Conservation (phyloP, 2,329 filamentous ascomycete genomes). For the Canariomyces notabilis region DNA sequence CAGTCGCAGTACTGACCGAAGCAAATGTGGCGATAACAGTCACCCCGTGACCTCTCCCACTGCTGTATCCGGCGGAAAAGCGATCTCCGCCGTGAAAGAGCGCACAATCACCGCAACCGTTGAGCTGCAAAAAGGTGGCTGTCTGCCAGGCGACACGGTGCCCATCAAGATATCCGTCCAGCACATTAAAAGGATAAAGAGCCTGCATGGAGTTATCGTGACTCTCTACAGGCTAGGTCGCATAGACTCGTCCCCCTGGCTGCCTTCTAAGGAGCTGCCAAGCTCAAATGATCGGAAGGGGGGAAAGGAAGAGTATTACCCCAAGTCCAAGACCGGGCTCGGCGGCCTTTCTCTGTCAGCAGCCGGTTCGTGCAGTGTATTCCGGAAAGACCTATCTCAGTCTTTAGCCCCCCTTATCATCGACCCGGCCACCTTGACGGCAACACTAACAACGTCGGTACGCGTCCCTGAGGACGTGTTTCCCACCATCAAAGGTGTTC, state of each 20-base stretch:
- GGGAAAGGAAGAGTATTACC: slow-evolving; percentile 79
- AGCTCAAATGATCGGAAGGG: slow-evolving; percentile 62
- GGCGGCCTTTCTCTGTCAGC: slow-evolving; percentile 83
- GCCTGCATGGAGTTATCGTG: slow-evolving; percentile 85
- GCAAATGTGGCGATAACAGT: slow-evolving; percentile 42
- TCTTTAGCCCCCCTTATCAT: slow-evolving; percentile 84
- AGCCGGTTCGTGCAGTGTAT: slow-evolving; percentile 82
- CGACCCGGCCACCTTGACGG: slow-evolving; percentile 70
- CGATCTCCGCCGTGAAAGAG: slow-evolving; percentile 49
- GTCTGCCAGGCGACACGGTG: slow-evolving; percentile 77
- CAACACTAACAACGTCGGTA: slow-evolving; percentile 76
- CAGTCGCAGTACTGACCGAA: slow-evolving; percentile 61
- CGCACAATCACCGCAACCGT: slow-evolving; percentile 83
- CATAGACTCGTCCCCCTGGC: slow-evolving; percentile 68
- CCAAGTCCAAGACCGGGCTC: slow-evolving; percentile 79
- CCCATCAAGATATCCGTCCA: slow-evolving; percentile 76
- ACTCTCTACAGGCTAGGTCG: slow-evolving; percentile 87
- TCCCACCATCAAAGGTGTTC: slow-evolving; percentile 83
- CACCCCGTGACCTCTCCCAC: slow-evolving; percentile 40
- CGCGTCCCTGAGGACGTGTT: slow-evolving; percentile 87
- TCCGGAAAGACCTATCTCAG: slow-evolving; percentile 90
- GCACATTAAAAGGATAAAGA: slow-evolving; percentile 85
- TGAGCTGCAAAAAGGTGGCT: slow-evolving; percentile 76
- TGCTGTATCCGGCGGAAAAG: slow-evolving; percentile 26
- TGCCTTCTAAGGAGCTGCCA: slow-evolving; percentile 47